phyloP scores from a whole-genome alignment of 2,329 filamentous ascomycete genomes.

The Fusarium dlaminii region DNA sequence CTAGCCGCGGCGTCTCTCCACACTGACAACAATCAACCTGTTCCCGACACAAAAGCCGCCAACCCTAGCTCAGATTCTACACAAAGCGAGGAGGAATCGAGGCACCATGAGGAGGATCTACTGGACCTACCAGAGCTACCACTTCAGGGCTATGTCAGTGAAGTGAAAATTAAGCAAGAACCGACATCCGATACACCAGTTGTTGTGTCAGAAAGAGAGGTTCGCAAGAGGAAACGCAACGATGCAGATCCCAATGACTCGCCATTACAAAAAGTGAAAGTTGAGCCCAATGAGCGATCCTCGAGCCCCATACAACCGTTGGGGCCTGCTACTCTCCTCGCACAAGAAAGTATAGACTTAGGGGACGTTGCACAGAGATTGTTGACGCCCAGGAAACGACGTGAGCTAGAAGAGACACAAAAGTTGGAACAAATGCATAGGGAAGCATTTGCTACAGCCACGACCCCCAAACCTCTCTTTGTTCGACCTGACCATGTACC shows the following conservation, averaged over 20 bases:
- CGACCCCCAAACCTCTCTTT: constrained; percentile 32
- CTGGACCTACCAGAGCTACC: constrained; percentile 41
- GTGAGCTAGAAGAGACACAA: constrained; percentile 34
- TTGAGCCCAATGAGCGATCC: constrained; percentile 47
- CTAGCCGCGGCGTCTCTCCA: constrained; percentile 35
- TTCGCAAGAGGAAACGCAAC: constrained; percentile 58
- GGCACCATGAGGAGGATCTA: constrained; percentile 33
- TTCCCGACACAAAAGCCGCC: background rate
- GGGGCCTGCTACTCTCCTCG: constrained; percentile 42
- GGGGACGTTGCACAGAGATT: constrained; percentile 47
- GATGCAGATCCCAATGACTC: constrained; percentile 35
- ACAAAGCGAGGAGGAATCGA: constrained; percentile 42
- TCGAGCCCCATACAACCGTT: constrained; percentile 44
- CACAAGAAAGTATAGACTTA: constrained; percentile 69
- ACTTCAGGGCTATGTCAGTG: background rate
- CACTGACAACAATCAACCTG: constrained; percentile 1
- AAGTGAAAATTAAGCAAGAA: constrained; percentile 57
- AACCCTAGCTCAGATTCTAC: constrained; percentile 44
- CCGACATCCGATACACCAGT: constrained; percentile 63
- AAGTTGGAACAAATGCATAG: constrained; percentile 8
- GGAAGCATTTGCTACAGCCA: constrained; percentile 6
- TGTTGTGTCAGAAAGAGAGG: constrained; percentile 59
- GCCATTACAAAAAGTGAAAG: constrained; percentile 52
- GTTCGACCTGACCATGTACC: constrained; percentile 31
- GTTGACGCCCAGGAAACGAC: constrained; percentile 51